These are phyloP conservation scores for Bruguiera sexangula DNA, from an alignment of 345 rosid species.

Conservation along the genomic window DNA sequence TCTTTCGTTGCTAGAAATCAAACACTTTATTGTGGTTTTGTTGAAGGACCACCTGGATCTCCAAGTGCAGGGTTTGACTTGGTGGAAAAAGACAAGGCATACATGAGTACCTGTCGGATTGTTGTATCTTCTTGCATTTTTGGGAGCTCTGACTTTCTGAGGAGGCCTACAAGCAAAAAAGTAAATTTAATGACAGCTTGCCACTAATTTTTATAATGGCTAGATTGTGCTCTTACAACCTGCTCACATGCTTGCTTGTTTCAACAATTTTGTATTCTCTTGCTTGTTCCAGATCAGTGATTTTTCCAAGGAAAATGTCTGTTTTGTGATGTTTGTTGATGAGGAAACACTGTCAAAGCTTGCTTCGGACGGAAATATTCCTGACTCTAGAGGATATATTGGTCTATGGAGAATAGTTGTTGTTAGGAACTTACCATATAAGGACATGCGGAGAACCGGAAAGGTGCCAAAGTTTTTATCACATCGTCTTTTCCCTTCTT, in stretches of 20 bases:
- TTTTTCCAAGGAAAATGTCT: constrained; percentile 72
- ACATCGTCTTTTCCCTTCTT: constrained; percentile 92
- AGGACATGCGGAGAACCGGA: constrained; percentile 81
- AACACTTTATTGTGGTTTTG: constrained; percentile 85
- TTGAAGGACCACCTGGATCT: constrained; percentile 46
- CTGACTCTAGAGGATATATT: constrained; percentile 64
- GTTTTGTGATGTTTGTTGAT: constrained; percentile 91
- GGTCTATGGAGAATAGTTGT: constrained; percentile 86
- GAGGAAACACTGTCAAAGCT: constrained; percentile 70
- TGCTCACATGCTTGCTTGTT: constrained; percentile 10
- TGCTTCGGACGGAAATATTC: constrained; percentile 68
- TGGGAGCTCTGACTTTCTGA: constrained; percentile 86
- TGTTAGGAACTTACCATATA: constrained; percentile 69
- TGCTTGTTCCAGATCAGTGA: constrained; percentile 67
- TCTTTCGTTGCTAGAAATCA: constrained; percentile 63
- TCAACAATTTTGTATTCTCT: constrained; percentile 5
- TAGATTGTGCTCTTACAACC: background rate
- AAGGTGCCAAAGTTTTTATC: constrained; percentile 90
- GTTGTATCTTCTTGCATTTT: constrained; percentile 94
- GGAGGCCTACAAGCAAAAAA: constrained; percentile 73
- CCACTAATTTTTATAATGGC: background rate
- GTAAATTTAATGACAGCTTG: constrained; percentile 30
- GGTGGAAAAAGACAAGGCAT: constrained; percentile 57
- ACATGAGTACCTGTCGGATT: constrained; percentile 65
- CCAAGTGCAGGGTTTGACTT: constrained; percentile 62